Base-by-base conservation (phyloP, 1,139 yeast species). In the Eremothecium sinecaudum region DNA sequence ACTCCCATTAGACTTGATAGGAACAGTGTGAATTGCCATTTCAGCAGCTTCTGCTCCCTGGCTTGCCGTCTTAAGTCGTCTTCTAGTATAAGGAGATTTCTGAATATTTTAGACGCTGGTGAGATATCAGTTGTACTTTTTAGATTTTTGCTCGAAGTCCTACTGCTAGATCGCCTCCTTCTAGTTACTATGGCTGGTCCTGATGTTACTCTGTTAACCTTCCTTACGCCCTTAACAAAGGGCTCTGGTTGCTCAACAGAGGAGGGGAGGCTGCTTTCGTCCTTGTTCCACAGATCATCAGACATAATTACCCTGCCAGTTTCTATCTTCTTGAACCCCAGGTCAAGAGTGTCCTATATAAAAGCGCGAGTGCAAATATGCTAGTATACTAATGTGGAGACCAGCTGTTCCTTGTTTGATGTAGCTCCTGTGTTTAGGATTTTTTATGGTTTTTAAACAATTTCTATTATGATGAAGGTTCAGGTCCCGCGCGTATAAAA, bases 11-110 rank as follows among this genome's bases (percentile, higher is more conserved):
- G 54, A 6, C 67, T 57, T 3, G 79, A 71, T 40, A 83, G 63
- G 53, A 90, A 87, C 4, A 75, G 62, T 24, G 83, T 66, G 53
- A 86, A 84, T 45, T 82, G 81, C 40, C 83, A 66, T 45, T 93
- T 66, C 43, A 84, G 62, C 6, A 71, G 65, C 39, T 75, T 69
- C 51, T 83, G 87, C 39, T 75, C 79, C n/a, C 68, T 63, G 28
- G 79, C 82, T 58, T 87, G 97, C 44, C 71, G 76, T 27, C 96
- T 67, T 35, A 87, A 62, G 39, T 83, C 78, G 51, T 86, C 94
- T 56, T 90, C 98, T 35, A 86, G 56, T 17, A 87, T 79, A 32
- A 90, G 64, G 45, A 90, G 59, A 54, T 86, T 84, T 34, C 94
- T 70, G 50, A 80, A 83, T 15, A 80, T 73, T 60, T 77, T 76